Evolutionary conservation across 148 eudicot genomes (phyloP), one percentile per base, ranked within the genome.

Genomic region (Camellia granthamiana): DNA sequence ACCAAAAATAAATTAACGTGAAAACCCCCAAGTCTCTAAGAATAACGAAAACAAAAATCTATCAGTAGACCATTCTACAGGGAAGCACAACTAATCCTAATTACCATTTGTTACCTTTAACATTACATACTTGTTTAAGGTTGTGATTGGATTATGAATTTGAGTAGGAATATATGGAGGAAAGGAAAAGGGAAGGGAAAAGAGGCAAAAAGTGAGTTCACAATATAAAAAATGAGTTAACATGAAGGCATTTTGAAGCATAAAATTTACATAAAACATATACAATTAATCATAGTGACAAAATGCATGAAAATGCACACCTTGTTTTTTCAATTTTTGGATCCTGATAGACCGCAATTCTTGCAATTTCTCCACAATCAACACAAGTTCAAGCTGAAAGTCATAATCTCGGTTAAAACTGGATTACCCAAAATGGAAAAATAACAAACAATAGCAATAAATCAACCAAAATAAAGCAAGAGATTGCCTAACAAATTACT

Each of bases 351-450:
- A 87, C 63, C 99, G 93, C 85, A 96, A 84, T 72, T 96, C 99
- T 91, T 96, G 97, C 88, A 96, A 86, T 87, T 92, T 96, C 87
- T 96, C 99, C 76, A 96, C 98, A 62, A 89, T 92, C 88, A 93
- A 82, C 51, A 91, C 92, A 84, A 91, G 89, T 90, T 96, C 99
- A 85, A 93, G 95, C 99, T 96, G 92, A 65, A 88, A 94, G 76
- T 19, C 7, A 13, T 38, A 71, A 75, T 46, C 51, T 69, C 7
- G n/a, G 67, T 65, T 55, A 44, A 16, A 62, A 60, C 15, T 69
- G 69, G 54, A 62, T 8, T 44, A 61, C 55, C 23, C 7, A n/a
- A 14, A 61, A 51, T n/a, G 61, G 61, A 7, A 60, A 49, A 49
- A 49, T 49, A 49, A 49, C 6, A 49, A 49, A 49, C 52, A 49